Evolutionary conservation across 306 rosid genomes (phyloP).

Genomic region (Ammopiptanthus mongolicus): DNA sequence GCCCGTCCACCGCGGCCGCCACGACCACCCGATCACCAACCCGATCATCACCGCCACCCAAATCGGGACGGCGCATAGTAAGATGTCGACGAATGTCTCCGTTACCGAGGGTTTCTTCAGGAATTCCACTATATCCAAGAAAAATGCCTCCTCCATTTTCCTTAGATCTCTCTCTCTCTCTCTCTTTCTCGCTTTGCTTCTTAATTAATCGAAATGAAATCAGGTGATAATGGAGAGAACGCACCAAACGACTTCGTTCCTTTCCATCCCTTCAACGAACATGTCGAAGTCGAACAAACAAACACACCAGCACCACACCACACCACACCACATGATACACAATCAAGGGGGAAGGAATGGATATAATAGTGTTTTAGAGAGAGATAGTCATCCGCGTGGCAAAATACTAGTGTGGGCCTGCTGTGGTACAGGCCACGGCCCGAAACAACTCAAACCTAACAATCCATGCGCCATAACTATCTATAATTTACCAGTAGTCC

Average conservation of each 20-base stretch:
- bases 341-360: background rate
- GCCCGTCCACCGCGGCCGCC: slow-evolving; percentile 98
- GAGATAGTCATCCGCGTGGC: slow-evolving; percentile 29
- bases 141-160: slow-evolving; percentile 54
- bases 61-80: slow-evolving; percentile 93
- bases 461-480: too few species aligned
- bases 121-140: slow-evolving; percentile 70
- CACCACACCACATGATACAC: background rate
- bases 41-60: slow-evolving; percentile 99
- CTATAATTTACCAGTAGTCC: too few species aligned
- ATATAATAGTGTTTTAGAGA: background rate
- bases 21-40: slow-evolving; percentile 83
- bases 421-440: background rate
- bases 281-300: too few species aligned
- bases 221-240: background rate
- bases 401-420: too few species aligned
- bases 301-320: background rate
- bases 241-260: slow-evolving; percentile 15
- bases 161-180: background rate
- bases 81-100: slow-evolving; percentile 91
- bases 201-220: too few species aligned
- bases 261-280: slow-evolving; percentile 20
- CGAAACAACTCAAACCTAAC: too few species aligned
- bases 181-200: background rate
- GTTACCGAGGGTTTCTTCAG: slow-evolving; percentile 70